These are phyloP conservation scores for Microascus cirrosus DNA, from an alignment of 2,329 filamentous ascomycete genomes.

Conservation along the genomic window DNA sequence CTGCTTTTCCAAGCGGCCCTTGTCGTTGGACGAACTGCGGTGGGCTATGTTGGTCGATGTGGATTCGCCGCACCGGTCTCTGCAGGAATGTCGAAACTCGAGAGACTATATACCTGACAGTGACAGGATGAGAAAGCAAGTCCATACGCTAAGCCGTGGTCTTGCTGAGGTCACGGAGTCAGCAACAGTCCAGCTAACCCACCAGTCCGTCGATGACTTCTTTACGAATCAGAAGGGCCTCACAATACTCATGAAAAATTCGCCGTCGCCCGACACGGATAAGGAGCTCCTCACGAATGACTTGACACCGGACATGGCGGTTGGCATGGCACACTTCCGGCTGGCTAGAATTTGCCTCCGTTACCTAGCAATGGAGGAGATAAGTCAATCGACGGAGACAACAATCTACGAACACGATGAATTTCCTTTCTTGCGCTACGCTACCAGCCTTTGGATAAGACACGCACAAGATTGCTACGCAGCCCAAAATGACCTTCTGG, in stretches of 20 bases:
- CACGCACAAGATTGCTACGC: background rate
- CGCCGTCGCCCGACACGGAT: no score
- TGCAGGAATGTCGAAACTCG: conserved; percentile 9
- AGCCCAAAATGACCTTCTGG: background rate
- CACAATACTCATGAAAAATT: conserved; percentile 5
- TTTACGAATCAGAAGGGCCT: conserved; percentile 14
- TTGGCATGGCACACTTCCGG: conserved; percentile 9
- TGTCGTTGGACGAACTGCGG: conserved; percentile 15
- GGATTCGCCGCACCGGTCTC: conserved; percentile 9
- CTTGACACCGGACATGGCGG: conserved; percentile 2
- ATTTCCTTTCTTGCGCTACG: background rate
- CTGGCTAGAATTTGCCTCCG: conserved; percentile 14
- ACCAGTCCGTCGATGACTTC: conserved; percentile 21
- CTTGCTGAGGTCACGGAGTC: conserved; percentile 13
- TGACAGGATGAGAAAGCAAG: conserved; percentile 2
- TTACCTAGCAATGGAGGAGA: background rate
- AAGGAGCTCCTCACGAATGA: no score
- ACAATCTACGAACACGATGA: background rate
- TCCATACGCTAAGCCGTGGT: conserved; percentile 15
- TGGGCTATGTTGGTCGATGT: conserved; percentile 18
- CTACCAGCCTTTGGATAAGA: background rate
- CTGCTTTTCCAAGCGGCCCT: conserved; percentile 15
- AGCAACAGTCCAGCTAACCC: conserved; percentile 18
- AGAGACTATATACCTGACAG: conserved; percentile 10
- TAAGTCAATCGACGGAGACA: background rate